These are phyloP conservation scores for Perilla frutescens DNA, from an alignment of 257 asterid species.

Conservation along the genomic window DNA sequence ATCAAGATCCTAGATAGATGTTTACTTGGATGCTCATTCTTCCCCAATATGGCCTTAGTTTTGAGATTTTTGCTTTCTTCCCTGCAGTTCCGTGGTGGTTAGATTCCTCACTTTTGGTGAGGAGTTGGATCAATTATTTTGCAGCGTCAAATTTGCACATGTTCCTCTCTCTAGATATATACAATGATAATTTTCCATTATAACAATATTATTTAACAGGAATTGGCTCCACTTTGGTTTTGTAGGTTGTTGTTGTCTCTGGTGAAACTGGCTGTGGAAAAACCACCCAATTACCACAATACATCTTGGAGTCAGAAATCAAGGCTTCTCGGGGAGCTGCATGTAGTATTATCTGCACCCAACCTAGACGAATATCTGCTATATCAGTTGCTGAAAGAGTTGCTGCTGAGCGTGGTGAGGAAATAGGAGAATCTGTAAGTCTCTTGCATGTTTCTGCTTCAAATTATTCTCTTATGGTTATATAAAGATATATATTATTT, in stretches of 20 bases:
- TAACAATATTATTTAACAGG: constrained; percentile 17
- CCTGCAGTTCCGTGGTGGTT: too few species aligned
- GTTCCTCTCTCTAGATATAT: too few species aligned
- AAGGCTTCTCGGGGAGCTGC: constrained; percentile 77
- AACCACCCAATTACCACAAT: constrained; percentile 93
- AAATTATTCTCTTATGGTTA: constrained; percentile 22
- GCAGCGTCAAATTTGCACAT: too few species aligned
- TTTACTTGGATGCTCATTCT: neutral
- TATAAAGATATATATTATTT: constrained; percentile 22
- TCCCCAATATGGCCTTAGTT: neutral
- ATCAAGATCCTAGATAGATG: constrained; percentile 2
- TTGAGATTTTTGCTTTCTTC: neutral
- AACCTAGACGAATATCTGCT: constrained; percentile 95
- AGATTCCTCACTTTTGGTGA: too few species aligned
- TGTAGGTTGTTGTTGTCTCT: constrained; percentile 84
- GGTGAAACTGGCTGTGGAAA: constrained; percentile 98
- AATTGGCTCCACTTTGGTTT: constrained; percentile 32
- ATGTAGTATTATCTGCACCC: constrained; percentile 92
- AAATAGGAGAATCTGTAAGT: constrained; percentile 87
- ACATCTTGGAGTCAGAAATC: constrained; percentile 81
- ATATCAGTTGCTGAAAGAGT: constrained; percentile 93
- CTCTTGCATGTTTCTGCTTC: constrained; percentile 34
- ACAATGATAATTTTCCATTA: neutral
- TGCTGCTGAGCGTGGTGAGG: constrained; percentile 96
- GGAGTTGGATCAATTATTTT: too few species aligned